Evolutionary conservation across 805 yeast genomes (phyloP).

Genomic region (Diddensiella transvaalensis): DNA sequence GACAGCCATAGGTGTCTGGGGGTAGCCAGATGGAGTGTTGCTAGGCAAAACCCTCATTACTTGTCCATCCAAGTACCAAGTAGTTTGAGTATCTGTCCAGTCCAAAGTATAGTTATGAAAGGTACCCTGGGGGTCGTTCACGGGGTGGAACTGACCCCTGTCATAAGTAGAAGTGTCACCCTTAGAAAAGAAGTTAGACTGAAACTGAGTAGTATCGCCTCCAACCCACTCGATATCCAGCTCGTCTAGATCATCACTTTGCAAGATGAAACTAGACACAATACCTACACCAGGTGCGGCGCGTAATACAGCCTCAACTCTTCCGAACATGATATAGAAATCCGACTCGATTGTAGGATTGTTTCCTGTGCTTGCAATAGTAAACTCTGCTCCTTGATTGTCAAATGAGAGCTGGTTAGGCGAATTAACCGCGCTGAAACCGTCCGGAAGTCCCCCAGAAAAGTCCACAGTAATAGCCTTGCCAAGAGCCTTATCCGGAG

Average conservation of each 20-base stretch:
- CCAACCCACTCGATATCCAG: slow-evolving; percentile 88
- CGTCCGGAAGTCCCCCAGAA: slow-evolving; percentile 36
- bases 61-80: slow-evolving; percentile 72
- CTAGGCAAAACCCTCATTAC: slow-evolving; percentile 60
- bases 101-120: slow-evolving; percentile 80
- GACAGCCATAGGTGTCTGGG: slow-evolving; percentile 83
- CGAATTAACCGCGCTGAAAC: slow-evolving; percentile 38
- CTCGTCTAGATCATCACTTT: slow-evolving; percentile 83
- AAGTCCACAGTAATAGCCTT: slow-evolving; percentile 53
- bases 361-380: slow-evolving; percentile 60
- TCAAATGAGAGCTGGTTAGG: slow-evolving; percentile 40
- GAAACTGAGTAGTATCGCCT: slow-evolving; percentile 68
- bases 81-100: slow-evolving; percentile 65
- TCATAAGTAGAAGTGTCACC: slow-evolving; percentile 76
- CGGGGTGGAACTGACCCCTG: slow-evolving; percentile 69
- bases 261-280: slow-evolving; percentile 75
- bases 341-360: slow-evolving; percentile 76
- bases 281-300: slow-evolving; percentile 79
- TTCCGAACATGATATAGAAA: slow-evolving; percentile 87
- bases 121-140: slow-evolving; percentile 51
- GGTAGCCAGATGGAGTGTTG: slow-evolving; percentile 63
- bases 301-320: slow-evolving; percentile 64
- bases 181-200: slow-evolving; percentile 70
- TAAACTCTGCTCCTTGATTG: slow-evolving; percentile 59
- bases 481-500: slow-evolving; percentile 60